Base-by-base conservation (phyloP, 2,329 filamentous ascomycete species). In the Didymella arachidicola region DNA sequence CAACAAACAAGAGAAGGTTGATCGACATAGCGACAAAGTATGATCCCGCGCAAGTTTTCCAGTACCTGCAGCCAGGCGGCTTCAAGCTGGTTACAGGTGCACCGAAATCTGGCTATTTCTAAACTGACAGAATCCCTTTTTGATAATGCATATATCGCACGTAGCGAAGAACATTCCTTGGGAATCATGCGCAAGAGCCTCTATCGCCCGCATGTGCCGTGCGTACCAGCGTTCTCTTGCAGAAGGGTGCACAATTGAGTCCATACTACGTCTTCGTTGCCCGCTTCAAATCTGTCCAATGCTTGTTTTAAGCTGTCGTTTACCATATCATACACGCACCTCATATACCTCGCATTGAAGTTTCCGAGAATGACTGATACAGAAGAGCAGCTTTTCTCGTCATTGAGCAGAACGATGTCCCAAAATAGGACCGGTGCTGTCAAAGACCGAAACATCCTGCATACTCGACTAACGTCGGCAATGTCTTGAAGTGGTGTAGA, bases 21-120 rank as follows among this genome's bases (percentile, higher is more conserved):
- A 62, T 65, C 38, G 52, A 59, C 2, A 64, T 80, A 14, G 71
- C 72, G 7, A 62, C 57, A 29, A 73, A 70, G 57, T 80, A 79
- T 53, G 79, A 81, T 59, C 78, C 79, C 0, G 61, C 58, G 3
- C 64, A 68, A 1, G 69, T 81, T 2, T 81, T 78, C 56, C 76
- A 80, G 65, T 72, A 52, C 32, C 62, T 78, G 25, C 68, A 77
- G 50, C 77, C 78, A 2, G 78, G 79, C 7, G 73, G 75, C 29
- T 81, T 80, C 55, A 81, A 81, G 51, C 30, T 67, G 49, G 29
- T 51, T 0, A 46, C 46, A 19, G 58, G 53, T 18, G 57, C 53
- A 16, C 58, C 55, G 2, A 44, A 63, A 5, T 3, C 18, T 3
- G 10, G 16, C 8, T 3, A 7, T 11, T 7, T 19, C n/a, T 39